Percentiles rank a stretch among this genome's conserved stretches.
Evolutionary conservation across 805 yeast genomes (phyloP).

Genomic region (Ogataea polymorpha): DNA sequence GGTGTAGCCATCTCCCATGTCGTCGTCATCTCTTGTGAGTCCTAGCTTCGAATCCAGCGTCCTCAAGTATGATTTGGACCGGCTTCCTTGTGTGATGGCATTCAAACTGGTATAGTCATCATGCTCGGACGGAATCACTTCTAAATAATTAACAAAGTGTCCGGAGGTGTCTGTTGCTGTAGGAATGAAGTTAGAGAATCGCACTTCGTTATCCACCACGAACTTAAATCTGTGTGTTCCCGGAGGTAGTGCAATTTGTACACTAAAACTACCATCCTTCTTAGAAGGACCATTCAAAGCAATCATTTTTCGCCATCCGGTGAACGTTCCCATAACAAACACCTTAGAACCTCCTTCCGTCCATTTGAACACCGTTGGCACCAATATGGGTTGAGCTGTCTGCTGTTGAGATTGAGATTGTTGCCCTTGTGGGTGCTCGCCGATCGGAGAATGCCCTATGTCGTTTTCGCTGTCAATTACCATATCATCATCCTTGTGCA

Average conservation of each 20-base stretch:
- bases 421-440: constrained; percentile 13
- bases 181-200: constrained; percentile 86
- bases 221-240: constrained; percentile 94
- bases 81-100: constrained; percentile 14
- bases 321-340: constrained; percentile 94
- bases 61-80: constrained; percentile 30
- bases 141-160: constrained; percentile 88
- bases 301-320: constrained; percentile 98
- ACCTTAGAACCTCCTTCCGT: constrained; percentile 95
- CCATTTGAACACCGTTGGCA: constrained; percentile 79
- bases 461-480: constrained; percentile 28
- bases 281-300: constrained; percentile 60
- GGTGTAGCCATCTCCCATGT: constrained; percentile 78
- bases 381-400: constrained; percentile 26
- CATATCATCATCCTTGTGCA: constrained; percentile 31
- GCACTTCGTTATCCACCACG: constrained; percentile 88
- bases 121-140: constrained; percentile 44
- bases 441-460: constrained; percentile 21
- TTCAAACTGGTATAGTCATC: constrained; percentile 24
- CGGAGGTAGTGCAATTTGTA: constrained; percentile 74
- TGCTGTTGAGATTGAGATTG: constrained; percentile 11
- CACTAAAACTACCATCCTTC: constrained; percentile 52
- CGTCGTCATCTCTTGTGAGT: constrained; percentile 65
- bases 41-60: constrained; percentile 62
- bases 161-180: constrained; percentile 98